Evolutionary conservation across 2,329 filamentous ascomycete species (phyloP).

Genomic region (Trichoderma atrobrunneum): DNA sequence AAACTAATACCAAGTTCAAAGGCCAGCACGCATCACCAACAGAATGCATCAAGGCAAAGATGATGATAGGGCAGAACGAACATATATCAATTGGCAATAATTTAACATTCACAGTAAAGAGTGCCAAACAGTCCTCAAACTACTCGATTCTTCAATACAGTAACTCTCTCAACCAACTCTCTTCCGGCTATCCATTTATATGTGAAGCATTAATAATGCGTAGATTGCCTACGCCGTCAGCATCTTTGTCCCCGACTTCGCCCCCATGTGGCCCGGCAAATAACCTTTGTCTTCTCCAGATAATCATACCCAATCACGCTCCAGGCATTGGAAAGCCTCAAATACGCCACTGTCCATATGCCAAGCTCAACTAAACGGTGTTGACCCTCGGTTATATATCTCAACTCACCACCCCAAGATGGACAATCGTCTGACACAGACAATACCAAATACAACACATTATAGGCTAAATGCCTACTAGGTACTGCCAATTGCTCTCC

Average conservation of each 20-base stretch:
- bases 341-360: neutral
- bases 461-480: neutral
- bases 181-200: neutral
- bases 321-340: neutral
- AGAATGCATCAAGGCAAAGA: neutral
- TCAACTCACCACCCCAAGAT: neutral
- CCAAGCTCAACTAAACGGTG: neutral
- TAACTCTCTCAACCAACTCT: neutral
- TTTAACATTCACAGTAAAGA: neutral
- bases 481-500: neutral
- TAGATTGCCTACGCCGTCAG: neutral
- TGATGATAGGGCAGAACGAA: neutral
- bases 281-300: neutral
- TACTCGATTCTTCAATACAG: neutral
- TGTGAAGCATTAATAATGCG: neutral
- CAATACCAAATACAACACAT: neutral
- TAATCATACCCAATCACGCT: neutral
- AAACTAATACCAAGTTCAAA: neutral
- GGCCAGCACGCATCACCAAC: neutral
- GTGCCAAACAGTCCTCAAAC: neutral
- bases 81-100: neutral
- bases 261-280: neutral
- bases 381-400: neutral
- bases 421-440: neutral
- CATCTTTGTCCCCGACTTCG: neutral